Conservation (phyloP, 2,329 filamentous ascomycete genomes). For the Ceratocystis eucalypticola region DNA sequence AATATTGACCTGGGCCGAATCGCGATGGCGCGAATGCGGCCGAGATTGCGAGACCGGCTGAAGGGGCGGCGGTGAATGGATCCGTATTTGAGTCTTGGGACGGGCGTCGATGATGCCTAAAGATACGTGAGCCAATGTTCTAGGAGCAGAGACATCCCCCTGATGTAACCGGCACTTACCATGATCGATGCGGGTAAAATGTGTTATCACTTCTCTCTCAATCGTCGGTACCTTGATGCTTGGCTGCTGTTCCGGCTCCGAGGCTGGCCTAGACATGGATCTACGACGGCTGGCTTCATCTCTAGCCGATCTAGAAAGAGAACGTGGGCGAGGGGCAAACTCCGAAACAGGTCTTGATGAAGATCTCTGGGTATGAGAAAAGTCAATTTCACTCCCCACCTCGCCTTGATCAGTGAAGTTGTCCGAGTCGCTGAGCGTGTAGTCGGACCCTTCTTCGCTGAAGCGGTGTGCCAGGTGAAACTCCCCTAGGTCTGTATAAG, state of each 20-base stretch:
- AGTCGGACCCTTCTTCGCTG: slow-evolving; percentile 5
- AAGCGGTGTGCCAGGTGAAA: background rate
- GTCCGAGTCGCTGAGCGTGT: background rate
- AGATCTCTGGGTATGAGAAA: background rate
- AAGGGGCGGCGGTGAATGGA: slow-evolving; percentile 30
- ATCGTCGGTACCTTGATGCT: slow-evolving; percentile 65
- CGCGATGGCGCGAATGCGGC: slow-evolving; percentile 32
- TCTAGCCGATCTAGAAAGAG: background rate
- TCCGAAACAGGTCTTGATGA: background rate
- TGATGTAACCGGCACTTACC: slow-evolving; percentile 38
- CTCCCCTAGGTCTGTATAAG: background rate
- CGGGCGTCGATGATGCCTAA: slow-evolving; percentile 25
- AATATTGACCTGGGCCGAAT: slow-evolving; percentile 50
- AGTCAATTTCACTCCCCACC: background rate
- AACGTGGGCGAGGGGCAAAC: slow-evolving; percentile 25
- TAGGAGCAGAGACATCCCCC: background rate
- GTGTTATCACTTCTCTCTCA: slow-evolving; percentile 77
- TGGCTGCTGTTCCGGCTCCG: slow-evolving; percentile 41
- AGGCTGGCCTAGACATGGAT: background rate
- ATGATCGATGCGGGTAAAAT: slow-evolving; percentile 77
- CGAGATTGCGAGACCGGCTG: slow-evolving; percentile 38
- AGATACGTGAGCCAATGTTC: slow-evolving; percentile 5
- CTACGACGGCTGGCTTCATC: background rate
- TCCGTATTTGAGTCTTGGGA: slow-evolving; percentile 24
- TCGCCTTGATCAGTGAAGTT: background rate